phyloP scores from a whole-genome alignment of 140 eudicot genomes.

The Bidens hawaiensis region DNA sequence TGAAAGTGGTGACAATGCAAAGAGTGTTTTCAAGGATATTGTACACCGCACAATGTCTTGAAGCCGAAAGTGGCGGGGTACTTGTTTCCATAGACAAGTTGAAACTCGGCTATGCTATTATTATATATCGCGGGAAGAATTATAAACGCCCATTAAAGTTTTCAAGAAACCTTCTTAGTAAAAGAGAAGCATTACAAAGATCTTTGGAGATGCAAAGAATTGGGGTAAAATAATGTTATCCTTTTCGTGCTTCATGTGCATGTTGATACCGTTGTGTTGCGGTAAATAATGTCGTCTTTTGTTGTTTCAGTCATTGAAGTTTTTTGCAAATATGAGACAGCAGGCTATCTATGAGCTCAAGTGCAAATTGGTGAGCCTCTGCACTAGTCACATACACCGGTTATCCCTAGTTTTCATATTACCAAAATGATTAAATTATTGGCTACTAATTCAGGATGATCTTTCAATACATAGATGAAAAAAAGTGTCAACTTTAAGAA shows the following conservation, averaged over 20 bases:
- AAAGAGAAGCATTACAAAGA: constrained; percentile 71
- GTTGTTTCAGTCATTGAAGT: constrained; percentile 62
- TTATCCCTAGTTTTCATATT: not conserved
- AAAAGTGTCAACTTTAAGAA: not conserved
- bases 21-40: constrained; percentile 53
- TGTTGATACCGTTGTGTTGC: not conserved
- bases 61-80: constrained; percentile 81
- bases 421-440: not conserved
- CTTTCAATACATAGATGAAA: constrained; percentile 11
- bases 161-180: constrained; percentile 53
- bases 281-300: constrained; percentile 11
- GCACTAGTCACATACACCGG: not conserved
- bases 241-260: not conserved
- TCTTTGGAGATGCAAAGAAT: constrained; percentile 86
- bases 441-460: constrained; percentile 12
- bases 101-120: constrained; percentile 90
- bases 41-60: constrained; percentile 69
- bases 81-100: constrained; percentile 72
- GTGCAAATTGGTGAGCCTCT: constrained; percentile 58
- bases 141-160: constrained; percentile 66
- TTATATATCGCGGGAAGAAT: constrained; percentile 89
- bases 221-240: constrained; percentile 57
- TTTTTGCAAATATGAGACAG: constrained; percentile 61
- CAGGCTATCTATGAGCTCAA: constrained; percentile 48
- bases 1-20: constrained; percentile 89